Evolutionary conservation across 2,329 filamentous ascomycete genomes (phyloP).

Genomic region (Epicoccum sorghinum): DNA sequence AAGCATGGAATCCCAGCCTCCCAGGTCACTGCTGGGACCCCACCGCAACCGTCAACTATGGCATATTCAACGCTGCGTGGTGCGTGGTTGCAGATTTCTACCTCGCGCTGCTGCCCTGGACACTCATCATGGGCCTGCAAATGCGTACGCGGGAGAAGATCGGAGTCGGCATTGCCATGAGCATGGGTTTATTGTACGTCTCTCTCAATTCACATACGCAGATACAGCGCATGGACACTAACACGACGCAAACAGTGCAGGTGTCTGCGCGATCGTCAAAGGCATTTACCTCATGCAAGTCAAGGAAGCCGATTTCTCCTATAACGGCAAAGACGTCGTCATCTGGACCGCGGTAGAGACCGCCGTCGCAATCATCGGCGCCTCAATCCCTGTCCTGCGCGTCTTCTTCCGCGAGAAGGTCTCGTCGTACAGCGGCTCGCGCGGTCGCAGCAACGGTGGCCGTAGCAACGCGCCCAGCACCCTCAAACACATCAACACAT

Average conservation of each 20-base stretch:
- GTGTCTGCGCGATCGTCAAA: constrained; percentile 35
- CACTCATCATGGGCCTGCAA: constrained; percentile 31
- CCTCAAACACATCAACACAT: neutral
- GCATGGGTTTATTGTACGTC: constrained; percentile 34
- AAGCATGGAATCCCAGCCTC: constrained; percentile 24
- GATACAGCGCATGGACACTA: neutral
- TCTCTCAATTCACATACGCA: neutral
- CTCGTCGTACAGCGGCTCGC: constrained; percentile 11
- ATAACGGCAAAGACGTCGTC: constrained; percentile 37
- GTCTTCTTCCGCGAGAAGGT: constrained; percentile 41
- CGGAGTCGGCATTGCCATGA: constrained; percentile 40
- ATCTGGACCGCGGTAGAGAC: constrained; percentile 41
- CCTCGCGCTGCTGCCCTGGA: constrained; percentile 37
- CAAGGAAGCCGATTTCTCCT: constrained; percentile 33
- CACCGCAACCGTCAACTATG: constrained; percentile 25
- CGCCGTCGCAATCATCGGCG: constrained; percentile 37
- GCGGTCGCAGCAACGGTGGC: neutral
- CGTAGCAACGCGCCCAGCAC: neutral
- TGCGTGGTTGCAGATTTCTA: constrained; percentile 31
- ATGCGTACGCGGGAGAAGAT: constrained; percentile 32
- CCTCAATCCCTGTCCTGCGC: constrained; percentile 38
- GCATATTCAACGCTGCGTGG: constrained; percentile 39
- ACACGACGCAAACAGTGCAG: constrained; percentile 18
- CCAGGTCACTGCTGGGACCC: constrained; percentile 30
- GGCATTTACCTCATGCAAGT: constrained; percentile 35